Evolutionary conservation across 2,329 filamentous ascomycete species (phyloP).

Genomic region (Epichloe coenophiala): DNA sequence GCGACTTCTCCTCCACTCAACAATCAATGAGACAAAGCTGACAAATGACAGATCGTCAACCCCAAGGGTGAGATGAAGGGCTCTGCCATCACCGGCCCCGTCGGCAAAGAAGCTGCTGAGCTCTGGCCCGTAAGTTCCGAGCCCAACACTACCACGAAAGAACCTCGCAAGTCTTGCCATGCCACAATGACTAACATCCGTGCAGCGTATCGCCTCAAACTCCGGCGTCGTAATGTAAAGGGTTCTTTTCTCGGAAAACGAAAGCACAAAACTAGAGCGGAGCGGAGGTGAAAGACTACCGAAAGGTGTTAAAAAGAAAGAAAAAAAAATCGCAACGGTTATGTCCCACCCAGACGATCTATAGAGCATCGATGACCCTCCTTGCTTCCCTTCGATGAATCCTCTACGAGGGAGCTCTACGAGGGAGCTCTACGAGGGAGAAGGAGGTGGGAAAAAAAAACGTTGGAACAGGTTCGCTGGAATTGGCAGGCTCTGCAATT

Average conservation of each 20-base stretch:
- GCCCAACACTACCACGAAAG: background rate
- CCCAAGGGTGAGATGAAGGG: slow-evolving; percentile 99
- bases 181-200: background rate
- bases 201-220: slow-evolving; percentile 96
- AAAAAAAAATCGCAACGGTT: slow-evolving; percentile 17
- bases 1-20: background rate
- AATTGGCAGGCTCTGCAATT: slow-evolving; percentile 30
- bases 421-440: background rate
- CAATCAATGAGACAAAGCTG: background rate
- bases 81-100: slow-evolving; percentile 95
- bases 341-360: slow-evolving; percentile 20
- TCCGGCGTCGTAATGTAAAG: slow-evolving; percentile 99
- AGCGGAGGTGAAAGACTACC: slow-evolving; percentile 5
- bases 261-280: background rate
- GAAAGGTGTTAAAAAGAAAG: slow-evolving; percentile 13
- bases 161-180: background rate
- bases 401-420: background rate
- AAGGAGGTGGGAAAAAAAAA: background rate
- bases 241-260: slow-evolving; percentile 8
- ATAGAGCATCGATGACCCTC: slow-evolving; percentile 13
- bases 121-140: slow-evolving; percentile 76
- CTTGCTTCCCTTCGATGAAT: slow-evolving; percentile 1
- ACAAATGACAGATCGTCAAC: slow-evolving; percentile 72
- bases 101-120: slow-evolving; percentile 99
- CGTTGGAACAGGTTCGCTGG: background rate